These are phyloP conservation scores for Adansonia grandidieri DNA, from an alignment of 441 rosid genomes.

Conservation along the genomic window DNA sequence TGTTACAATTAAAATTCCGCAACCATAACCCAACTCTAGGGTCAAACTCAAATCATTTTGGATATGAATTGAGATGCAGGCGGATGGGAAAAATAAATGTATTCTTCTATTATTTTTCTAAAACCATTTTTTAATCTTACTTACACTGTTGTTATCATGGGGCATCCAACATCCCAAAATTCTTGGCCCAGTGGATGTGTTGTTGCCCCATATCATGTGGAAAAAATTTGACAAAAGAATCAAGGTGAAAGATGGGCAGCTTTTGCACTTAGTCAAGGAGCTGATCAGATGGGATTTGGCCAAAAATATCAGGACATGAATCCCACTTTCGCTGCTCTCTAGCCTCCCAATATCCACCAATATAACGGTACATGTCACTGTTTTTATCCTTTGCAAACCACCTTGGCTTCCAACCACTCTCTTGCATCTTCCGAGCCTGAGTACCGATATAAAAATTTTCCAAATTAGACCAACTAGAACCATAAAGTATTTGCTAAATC, in stretches of 20 bases:
- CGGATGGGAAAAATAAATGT: neutral
- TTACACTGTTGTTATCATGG: conserved; percentile 34
- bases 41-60: neutral
- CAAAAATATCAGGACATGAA: conserved; percentile 76
- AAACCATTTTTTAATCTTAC: conserved; percentile 24
- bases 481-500: neutral
- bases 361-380: conserved; percentile 48
- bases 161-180: conserved; percentile 20
- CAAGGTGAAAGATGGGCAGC: neutral
- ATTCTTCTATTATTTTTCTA: conserved; percentile 24
- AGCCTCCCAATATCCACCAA: conserved; percentile 88
- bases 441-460: neutral
- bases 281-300: conserved; percentile 63
- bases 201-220: neutral
- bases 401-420: conserved; percentile 83
- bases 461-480: neutral
- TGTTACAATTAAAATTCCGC: neutral
- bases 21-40: neutral
- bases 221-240: conserved; percentile 36
- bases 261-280: conserved; percentile 21
- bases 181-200: conserved; percentile 5
- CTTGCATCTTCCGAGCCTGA: conserved; percentile 90
- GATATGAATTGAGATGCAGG: neutral
- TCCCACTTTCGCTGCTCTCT: conserved; percentile 66
- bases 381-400: conserved; percentile 76